Conservation (phyloP, 768 basidiomycete genomes). For the Plicaturopsis crispa region DNA sequence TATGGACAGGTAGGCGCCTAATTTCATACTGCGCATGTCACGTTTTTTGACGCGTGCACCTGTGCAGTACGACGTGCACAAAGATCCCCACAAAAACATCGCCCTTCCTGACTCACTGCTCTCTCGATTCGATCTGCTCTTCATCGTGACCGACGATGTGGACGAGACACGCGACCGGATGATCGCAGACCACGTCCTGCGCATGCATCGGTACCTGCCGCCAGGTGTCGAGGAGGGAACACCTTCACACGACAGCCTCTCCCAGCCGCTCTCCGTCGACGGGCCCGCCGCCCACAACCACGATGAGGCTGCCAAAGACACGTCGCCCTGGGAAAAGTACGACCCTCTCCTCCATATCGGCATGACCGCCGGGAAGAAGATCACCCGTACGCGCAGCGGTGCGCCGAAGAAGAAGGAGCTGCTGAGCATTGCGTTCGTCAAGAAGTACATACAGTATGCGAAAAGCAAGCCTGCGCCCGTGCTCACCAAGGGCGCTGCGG, state of each 20-base stretch:
- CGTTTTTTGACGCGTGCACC: conserved; percentile 10
- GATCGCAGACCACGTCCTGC: conserved; percentile 96
- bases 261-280: conserved; percentile 84
- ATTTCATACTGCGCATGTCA: conserved; percentile 1
- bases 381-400: conserved; percentile 46
- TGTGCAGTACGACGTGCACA: conserved; percentile 92
- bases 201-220: conserved; percentile 94
- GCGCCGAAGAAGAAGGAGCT: conserved; percentile 65
- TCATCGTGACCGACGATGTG: conserved; percentile 97
- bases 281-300: conserved; percentile 48
- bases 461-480: conserved; percentile 83
- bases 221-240: conserved; percentile 97
- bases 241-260: conserved; percentile 79
- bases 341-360: conserved; percentile 93
- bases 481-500: conserved; percentile 89
- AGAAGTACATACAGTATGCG: conserved; percentile 98
- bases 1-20: conserved; percentile 78
- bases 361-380: conserved; percentile 40
- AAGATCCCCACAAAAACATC: conserved; percentile 98
- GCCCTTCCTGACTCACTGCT: conserved; percentile 95
- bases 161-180: conserved; percentile 88
- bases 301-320: conserved; percentile 26
- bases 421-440: conserved; percentile 88
- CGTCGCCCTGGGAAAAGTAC: conserved; percentile 85
- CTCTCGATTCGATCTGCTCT: conserved; percentile 97